Conservation (phyloP, 768 basidiomycete species). For the Boletus rubroflammeus region DNA sequence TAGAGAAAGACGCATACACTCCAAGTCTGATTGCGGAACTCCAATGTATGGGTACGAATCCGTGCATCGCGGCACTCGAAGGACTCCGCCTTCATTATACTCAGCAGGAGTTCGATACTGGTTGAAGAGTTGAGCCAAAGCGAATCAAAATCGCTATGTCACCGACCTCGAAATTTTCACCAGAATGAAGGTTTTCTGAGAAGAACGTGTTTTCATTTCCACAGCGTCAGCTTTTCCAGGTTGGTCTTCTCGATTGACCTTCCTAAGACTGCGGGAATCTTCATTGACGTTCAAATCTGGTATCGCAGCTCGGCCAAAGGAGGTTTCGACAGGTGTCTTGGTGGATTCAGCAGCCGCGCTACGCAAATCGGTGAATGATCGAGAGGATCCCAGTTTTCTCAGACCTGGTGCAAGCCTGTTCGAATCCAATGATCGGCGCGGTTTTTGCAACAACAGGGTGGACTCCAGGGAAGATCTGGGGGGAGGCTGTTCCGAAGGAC, state of each 20-base stretch:
- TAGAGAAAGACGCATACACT: conserved; percentile 50
- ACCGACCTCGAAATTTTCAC: conserved; percentile 69
- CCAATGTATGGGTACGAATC: conserved; percentile 75
- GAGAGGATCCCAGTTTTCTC: conserved; percentile 54
- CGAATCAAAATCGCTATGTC: background rate
- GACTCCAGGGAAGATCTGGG: conserved; percentile 51
- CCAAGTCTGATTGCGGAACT: conserved; percentile 79
- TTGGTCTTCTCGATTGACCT: conserved; percentile 15
- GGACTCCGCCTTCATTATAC: conserved; percentile 79
- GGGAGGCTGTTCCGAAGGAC: conserved; percentile 16
- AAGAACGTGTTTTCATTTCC: conserved; percentile 80
- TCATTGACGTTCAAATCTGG: conserved; percentile 21
- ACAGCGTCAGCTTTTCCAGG: conserved; percentile 53
- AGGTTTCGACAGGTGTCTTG: conserved; percentile 12
- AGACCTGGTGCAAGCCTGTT: conserved; percentile 38
- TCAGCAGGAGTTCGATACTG: conserved; percentile 70
- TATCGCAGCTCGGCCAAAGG: conserved; percentile 7
- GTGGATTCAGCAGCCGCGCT: conserved; percentile 38
- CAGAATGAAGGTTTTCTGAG: conserved; percentile 78
- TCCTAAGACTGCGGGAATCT: conserved; percentile 20
- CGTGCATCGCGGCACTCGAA: conserved; percentile 78
- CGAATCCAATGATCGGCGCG: conserved; percentile 34
- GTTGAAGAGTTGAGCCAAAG: conserved; percentile 15
- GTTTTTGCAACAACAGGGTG: conserved; percentile 34
- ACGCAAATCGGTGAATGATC: conserved; percentile 70